Conservation (phyloP, 2,329 filamentous ascomycete species). For the Claviceps sp. region DNA sequence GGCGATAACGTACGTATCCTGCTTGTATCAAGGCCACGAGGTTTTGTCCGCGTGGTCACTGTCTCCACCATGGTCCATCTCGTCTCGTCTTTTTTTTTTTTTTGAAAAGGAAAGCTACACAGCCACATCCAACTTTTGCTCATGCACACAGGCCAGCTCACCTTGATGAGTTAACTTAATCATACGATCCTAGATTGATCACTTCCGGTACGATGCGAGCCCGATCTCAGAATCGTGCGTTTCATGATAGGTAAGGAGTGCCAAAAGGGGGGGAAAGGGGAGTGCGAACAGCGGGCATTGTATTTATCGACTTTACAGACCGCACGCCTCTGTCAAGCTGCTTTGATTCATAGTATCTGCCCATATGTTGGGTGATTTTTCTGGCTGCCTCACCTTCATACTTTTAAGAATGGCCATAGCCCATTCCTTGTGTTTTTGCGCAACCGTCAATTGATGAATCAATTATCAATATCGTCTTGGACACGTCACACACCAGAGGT, state of each 20-base stretch:
- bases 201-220: not conserved
- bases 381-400: not conserved
- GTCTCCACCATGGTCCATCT: not conserved
- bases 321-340: not conserved
- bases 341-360: not conserved
- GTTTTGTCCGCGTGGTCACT: not conserved
- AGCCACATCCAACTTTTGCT: not conserved
- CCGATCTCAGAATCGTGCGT: not conserved
- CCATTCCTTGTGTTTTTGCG: not conserved
- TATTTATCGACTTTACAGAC: not conserved
- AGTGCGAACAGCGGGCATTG: not conserved
- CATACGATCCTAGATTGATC: not conserved
- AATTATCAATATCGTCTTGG: not conserved
- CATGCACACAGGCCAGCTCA: not conserved
- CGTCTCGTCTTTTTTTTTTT: not conserved
- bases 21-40: not conserved
- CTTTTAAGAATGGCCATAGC: not conserved
- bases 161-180: not conserved
- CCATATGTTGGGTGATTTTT: not conserved
- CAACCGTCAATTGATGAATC: conserved; percentile 1
- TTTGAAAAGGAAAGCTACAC: not conserved
- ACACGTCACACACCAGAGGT: not conserved
- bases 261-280: not conserved
- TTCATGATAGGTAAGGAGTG: not conserved
- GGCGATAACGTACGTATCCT: not conserved